A percentile compares a stretch with the other conserved stretches of the same genome.
phyloP scores from a whole-genome alignment of 306 rosid genomes.

The Urtica urens region DNA sequence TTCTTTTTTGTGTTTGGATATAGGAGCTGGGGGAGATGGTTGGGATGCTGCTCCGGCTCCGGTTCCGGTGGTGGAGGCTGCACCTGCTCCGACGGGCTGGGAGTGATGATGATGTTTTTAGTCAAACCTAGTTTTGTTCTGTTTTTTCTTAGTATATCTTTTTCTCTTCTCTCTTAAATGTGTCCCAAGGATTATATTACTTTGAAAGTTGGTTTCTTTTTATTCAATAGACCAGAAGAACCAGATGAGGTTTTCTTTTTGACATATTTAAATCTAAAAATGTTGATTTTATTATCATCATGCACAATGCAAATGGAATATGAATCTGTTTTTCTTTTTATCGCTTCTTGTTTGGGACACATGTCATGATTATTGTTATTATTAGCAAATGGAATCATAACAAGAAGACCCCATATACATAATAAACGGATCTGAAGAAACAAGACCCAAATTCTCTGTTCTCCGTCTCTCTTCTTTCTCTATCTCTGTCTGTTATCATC shows the following conservation, averaged over 20 bases:
- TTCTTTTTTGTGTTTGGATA: background rate
- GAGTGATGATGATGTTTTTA: background rate
- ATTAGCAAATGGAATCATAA: no score
- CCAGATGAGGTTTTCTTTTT: no score
- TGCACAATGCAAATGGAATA: no score
- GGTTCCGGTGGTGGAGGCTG: slow-evolving; percentile 11
- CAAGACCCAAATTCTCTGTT: slow-evolving; percentile 9
- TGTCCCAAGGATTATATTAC: background rate
- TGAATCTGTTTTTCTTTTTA: no score
- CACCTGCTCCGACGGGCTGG: slow-evolving; percentile 17
- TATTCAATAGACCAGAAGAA: no score
- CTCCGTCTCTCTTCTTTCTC: slow-evolving; percentile 4
- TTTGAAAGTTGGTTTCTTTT: no score
- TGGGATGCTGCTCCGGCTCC: slow-evolving; percentile 30
- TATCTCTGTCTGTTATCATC: slow-evolving; percentile 39
- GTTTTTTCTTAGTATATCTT: background rate
- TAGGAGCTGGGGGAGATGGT: slow-evolving; percentile 11
- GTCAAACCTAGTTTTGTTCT: background rate
- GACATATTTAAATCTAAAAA: no score
- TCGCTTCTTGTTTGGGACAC: no score
- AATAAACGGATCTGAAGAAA: no score
- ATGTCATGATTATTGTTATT: no score
- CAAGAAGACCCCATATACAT: no score
- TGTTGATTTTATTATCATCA: no score
- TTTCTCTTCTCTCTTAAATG: background rate